phyloP scores from a whole-genome alignment of 495 filamentous ascomycete genomes.

The Niebla homalea region DNA sequence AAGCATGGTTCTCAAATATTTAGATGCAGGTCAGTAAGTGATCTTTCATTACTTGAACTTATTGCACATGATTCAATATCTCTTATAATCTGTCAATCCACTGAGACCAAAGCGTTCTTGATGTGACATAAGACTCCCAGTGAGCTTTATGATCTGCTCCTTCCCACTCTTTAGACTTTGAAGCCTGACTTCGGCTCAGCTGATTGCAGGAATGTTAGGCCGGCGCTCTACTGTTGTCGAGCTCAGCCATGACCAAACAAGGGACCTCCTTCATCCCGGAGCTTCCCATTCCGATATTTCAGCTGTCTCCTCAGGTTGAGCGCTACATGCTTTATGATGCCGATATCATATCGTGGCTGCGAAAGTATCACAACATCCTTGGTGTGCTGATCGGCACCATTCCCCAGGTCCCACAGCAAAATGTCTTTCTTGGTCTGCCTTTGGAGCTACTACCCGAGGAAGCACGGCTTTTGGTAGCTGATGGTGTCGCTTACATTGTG shows the following conservation, averaged over 20 bases:
- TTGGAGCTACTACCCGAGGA: constrained; percentile 86
- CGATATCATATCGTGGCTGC: constrained; percentile 65
- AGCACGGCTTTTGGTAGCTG: constrained; percentile 69
- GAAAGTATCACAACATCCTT: constrained; percentile 71
- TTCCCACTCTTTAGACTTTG: neutral
- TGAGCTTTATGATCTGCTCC: constrained; percentile 8
- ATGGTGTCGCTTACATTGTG: constrained; percentile 61
- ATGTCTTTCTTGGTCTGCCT: constrained; percentile 82
- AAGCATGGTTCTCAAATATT: too few relatives aligned
- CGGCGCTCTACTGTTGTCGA: neutral
- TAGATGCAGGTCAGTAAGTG: neutral
- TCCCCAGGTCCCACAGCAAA: constrained; percentile 86
- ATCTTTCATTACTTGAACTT: neutral
- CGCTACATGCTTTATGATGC: constrained; percentile 85
- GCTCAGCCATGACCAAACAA: constrained; percentile 12
- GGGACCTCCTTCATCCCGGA: constrained; percentile 13
- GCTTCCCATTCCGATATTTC: constrained; percentile 67
- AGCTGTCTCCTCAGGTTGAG: constrained; percentile 41
- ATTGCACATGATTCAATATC: constrained; percentile 22
- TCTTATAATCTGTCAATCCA: constrained; percentile 81
- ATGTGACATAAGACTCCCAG: constrained; percentile 10
- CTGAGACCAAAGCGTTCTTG: constrained; percentile 38
- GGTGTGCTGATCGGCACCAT: constrained; percentile 78
- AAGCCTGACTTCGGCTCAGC: neutral
- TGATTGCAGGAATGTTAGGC: neutral